Percentiles rank a stretch among this genome's conserved stretches.
Evolutionary conservation across 768 basidiomycete genomes (phyloP).

Genomic region (Hericium rajendrae): DNA sequence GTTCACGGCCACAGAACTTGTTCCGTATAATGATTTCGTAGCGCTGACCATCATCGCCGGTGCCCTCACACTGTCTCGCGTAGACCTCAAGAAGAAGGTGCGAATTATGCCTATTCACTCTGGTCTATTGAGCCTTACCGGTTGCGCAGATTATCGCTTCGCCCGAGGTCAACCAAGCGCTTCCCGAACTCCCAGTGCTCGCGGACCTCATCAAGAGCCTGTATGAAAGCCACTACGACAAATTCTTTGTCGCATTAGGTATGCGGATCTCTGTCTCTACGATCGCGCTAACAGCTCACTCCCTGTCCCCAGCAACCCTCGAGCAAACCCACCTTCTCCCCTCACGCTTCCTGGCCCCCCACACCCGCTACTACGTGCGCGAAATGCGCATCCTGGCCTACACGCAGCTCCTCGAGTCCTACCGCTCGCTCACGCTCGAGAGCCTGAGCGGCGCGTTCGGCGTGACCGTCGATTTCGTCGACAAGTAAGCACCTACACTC

Average conservation of each 20-base stretch:
- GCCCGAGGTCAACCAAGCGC: constrained; percentile 79
- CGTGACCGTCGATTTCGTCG: constrained; percentile 80
- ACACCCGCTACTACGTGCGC: constrained; percentile 83
- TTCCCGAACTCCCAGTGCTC: constrained; percentile 76
- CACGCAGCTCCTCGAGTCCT: constrained; percentile 83
- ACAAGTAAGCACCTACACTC: too few species aligned
- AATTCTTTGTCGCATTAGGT: constrained; percentile 89
- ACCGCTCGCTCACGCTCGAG: constrained; percentile 81
- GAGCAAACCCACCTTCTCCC: constrained; percentile 85
- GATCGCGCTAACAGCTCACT: too few species aligned
- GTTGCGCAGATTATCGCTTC: constrained; percentile 60
- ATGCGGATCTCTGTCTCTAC: too few species aligned
- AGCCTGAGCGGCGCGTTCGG: constrained; percentile 84
- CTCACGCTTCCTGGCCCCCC: constrained; percentile 76
- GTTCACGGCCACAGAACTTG: constrained; percentile 86
- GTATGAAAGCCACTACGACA: constrained; percentile 90
- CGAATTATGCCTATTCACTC: neutral
- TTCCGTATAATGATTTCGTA: constrained; percentile 87
- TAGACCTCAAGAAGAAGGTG: constrained; percentile 90
- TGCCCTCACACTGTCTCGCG: constrained; percentile 64
- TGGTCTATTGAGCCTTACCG: neutral
- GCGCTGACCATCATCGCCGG: constrained; percentile 75
- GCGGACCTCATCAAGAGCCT: constrained; percentile 79
- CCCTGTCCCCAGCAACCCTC: too few species aligned
- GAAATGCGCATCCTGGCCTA: constrained; percentile 97